Conservation (phyloP, 768 basidiomycete species). For the Clitopilus hobsonii region DNA sequence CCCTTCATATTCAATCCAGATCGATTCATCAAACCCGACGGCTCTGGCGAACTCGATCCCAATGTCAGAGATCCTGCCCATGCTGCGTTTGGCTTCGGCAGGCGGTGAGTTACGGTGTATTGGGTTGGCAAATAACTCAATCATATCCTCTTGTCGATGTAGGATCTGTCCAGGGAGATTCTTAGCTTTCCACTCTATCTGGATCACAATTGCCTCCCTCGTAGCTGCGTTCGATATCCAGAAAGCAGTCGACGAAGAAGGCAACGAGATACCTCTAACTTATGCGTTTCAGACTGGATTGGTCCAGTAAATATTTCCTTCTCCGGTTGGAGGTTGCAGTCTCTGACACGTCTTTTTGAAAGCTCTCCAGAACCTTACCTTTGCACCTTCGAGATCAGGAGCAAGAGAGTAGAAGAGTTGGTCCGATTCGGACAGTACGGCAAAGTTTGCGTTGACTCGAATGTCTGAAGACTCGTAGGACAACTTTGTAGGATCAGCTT, state of each 20-base stretch:
- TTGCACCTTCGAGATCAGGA: slow-evolving; percentile 23
- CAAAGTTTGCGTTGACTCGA: too few species aligned
- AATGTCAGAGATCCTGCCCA: slow-evolving; percentile 20
- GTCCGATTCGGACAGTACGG: too few species aligned
- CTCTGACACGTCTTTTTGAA: slow-evolving; percentile 6
- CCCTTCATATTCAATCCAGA: slow-evolving; percentile 37
- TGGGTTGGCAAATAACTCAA: too few species aligned
- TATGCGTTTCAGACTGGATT: slow-evolving; percentile 2
- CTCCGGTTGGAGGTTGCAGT: too few species aligned
- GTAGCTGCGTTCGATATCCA: slow-evolving; percentile 25
- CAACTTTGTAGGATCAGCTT: too few species aligned
- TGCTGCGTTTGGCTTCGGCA: slow-evolving; percentile 27
- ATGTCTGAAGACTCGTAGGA: too few species aligned
- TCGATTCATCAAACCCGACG: slow-evolving; percentile 24
- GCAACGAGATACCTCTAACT: slow-evolving; percentile 9
- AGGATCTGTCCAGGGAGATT: slow-evolving; percentile 30
- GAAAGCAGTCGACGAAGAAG: slow-evolving; percentile 14
- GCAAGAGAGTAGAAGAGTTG: slow-evolving; percentile 14
- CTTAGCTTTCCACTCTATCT: slow-evolving; percentile 26
- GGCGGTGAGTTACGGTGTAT: slow-evolving; percentile 15
- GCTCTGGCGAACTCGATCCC: slow-evolving; percentile 18
- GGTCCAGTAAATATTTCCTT: background rate
- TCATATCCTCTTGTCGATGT: background rate
- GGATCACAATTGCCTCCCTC: slow-evolving; percentile 23
- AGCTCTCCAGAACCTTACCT: slow-evolving; percentile 21